Conservation (phyloP, 2,329 filamentous ascomycete genomes). For the Ophidiomyces ophidiicola region DNA sequence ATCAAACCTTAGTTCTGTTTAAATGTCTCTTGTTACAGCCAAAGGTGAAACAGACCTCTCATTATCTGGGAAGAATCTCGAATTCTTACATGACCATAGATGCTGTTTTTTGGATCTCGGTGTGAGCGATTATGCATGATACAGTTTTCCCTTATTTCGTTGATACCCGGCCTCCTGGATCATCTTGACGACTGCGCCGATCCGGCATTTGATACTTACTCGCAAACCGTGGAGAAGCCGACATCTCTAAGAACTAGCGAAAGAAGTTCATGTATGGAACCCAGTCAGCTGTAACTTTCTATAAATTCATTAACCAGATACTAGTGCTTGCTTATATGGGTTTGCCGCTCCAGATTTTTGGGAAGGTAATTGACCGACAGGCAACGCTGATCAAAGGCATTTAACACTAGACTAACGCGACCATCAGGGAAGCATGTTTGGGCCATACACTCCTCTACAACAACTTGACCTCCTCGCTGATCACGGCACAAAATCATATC, state of each 20-base stretch:
- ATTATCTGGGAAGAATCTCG: not conserved
- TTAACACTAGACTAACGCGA: slow-evolving; percentile 44
- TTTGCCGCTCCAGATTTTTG: slow-evolving; percentile 85
- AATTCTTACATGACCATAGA: slow-evolving; percentile 42
- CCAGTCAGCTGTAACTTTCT: not conserved
- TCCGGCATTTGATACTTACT: slow-evolving; percentile 77
- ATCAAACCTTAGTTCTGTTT: slow-evolving; percentile 84
- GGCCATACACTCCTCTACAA: slow-evolving; percentile 91
- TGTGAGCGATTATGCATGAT: slow-evolving; percentile 96
- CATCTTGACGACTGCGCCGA: slow-evolving; percentile 92
- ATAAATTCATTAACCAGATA: slow-evolving; percentile 17
- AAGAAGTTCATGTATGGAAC: slow-evolving; percentile 54
- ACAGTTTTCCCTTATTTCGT: slow-evolving; percentile 88
- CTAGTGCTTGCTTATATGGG: slow-evolving; percentile 83
- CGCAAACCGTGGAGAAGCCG: slow-evolving; percentile 59
- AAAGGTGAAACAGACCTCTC: slow-evolving; percentile 49
- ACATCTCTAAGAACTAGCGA: slow-evolving; percentile 87
- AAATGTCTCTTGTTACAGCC: slow-evolving; percentile 90
- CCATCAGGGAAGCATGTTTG: slow-evolving; percentile 75
- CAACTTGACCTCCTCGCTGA: slow-evolving; percentile 90
- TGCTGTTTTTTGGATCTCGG: slow-evolving; percentile 96
- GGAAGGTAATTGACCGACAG: slow-evolving; percentile 53
- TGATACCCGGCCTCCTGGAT: slow-evolving; percentile 84
- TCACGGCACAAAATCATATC: slow-evolving; percentile 88
- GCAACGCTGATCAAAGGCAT: too few relatives aligned